Percentiles rank a stretch among this genome's conserved stretches.
Conservation (phyloP, 768 basidiomycete species). For the Tulasnella sp. region DNA sequence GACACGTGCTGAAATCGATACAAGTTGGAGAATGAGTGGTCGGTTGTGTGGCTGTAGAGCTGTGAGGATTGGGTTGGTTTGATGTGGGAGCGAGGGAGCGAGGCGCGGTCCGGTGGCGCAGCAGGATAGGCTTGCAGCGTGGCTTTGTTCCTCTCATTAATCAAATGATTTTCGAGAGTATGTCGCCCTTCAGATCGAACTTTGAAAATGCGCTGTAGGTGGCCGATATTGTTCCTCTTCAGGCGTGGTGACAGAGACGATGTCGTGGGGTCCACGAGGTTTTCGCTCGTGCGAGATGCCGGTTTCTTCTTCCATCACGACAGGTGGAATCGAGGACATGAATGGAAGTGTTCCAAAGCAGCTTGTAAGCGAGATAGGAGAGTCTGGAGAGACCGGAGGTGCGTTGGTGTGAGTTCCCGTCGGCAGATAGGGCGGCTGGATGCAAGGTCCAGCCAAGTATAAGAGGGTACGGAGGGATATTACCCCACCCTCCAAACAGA, state of each 20-base stretch:
- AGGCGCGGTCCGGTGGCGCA: no score
- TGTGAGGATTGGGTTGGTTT: no score
- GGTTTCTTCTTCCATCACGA: slow-evolving; percentile 4
- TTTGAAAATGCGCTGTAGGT: not conserved
- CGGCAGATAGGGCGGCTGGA: slow-evolving; percentile 29
- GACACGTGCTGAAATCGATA: no score
- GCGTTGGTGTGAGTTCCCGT: slow-evolving; percentile 27
- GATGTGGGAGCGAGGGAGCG: no score
- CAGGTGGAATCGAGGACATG: not conserved
- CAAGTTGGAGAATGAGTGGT: no score
- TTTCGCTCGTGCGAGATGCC: not conserved
- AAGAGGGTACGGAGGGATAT: not conserved
- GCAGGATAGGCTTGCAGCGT: no score
- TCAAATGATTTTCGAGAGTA: no score
- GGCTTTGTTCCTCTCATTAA: no score
- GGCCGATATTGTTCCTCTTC: no score
- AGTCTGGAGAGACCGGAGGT: not conserved
- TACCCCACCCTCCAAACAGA: not conserved
- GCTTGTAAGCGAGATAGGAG: slow-evolving; percentile 13
- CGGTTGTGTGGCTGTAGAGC: no score
- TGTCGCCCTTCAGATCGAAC: not conserved
- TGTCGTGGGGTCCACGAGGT: not conserved
- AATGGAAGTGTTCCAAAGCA: not conserved
- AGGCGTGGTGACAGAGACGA: not conserved
- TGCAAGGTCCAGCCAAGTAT: slow-evolving; percentile 31